Percentiles rank a stretch among this genome's conserved stretches.
Conservation (phyloP, 148 eudicot species). For the Salicornia ramosissima region DNA sequence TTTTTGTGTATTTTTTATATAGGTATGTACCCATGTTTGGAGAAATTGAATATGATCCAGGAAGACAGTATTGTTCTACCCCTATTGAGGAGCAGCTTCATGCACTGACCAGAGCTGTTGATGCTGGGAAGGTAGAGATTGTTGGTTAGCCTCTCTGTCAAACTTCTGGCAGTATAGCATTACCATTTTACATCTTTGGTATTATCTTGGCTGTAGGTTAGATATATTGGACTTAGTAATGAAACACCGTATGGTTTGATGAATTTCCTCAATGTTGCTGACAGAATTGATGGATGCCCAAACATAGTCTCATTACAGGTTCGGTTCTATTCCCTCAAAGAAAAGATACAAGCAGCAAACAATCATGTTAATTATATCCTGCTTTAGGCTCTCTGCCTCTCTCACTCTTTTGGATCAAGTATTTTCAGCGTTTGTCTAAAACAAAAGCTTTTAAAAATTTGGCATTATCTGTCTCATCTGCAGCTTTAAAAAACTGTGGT, state of each 20-base stretch:
- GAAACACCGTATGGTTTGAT: constrained; percentile 90
- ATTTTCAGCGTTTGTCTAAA: too few relatives aligned
- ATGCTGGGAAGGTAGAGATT: constrained; percentile 74
- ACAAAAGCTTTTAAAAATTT: not conserved
- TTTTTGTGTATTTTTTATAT: constrained; percentile 27
- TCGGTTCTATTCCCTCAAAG: constrained; percentile 5
- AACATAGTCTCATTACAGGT: too few relatives aligned
- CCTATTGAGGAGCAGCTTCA: constrained; percentile 74
- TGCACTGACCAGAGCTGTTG: constrained; percentile 61
- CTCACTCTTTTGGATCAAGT: too few relatives aligned
- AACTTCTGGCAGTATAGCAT: not conserved
- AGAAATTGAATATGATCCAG: constrained; percentile 71
- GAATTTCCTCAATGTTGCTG: constrained; percentile 70
- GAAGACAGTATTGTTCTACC: constrained; percentile 43
- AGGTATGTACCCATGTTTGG: constrained; percentile 98
- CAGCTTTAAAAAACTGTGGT: too few relatives aligned
- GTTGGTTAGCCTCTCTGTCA: constrained; percentile 1
- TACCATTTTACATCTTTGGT: not conserved
- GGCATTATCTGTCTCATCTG: not conserved
- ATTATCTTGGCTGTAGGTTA: constrained; percentile 48
- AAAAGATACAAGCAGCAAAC: not conserved
- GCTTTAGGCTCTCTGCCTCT: constrained; percentile 1
- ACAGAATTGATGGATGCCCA: constrained; percentile 27
- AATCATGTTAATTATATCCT: constrained; percentile 2
- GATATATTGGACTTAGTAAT: constrained; percentile 81